Evolutionary conservation across 768 basidiomycete species (phyloP).

Genomic region (Gloeopeniophorella convolvens): DNA sequence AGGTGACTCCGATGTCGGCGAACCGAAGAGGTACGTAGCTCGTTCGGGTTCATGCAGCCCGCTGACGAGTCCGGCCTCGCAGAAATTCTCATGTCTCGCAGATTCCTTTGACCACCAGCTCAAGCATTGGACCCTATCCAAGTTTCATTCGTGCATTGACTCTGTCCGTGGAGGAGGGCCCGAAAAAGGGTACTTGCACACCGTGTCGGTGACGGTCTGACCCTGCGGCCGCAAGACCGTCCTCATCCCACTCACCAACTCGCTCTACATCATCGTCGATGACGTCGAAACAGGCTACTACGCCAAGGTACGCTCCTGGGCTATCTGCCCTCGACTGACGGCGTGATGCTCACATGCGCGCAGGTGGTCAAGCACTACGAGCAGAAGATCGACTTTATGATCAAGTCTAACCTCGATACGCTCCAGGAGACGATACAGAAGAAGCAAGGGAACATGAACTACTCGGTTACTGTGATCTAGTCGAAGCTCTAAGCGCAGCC

Average conservation of each 20-base stretch:
- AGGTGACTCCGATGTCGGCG: conserved; percentile 88
- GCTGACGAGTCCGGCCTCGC: conserved; percentile 7
- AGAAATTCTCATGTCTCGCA: conserved; percentile 92
- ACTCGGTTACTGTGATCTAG: conserved; percentile 68
- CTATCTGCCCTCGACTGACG: not conserved
- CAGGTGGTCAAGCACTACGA: conserved; percentile 81
- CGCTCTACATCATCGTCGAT: conserved; percentile 91
- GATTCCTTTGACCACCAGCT: conserved; percentile 87
- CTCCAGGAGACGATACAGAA: conserved; percentile 85
- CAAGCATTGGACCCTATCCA: conserved; percentile 87
- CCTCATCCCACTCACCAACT: conserved; percentile 89
- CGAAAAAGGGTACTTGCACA: conserved; percentile 43
- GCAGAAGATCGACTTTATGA: conserved; percentile 72
- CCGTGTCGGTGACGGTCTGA: not conserved
- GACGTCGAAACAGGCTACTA: conserved; percentile 97
- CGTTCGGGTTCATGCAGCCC: not conserved
- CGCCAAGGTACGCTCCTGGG: conserved; percentile 62
- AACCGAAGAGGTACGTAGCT: conserved; percentile 73
- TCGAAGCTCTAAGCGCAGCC: conserved; percentile 39
- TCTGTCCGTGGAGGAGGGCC: conserved; percentile 71
- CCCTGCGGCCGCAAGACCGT: conserved; percentile 53
- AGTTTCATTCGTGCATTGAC: conserved; percentile 83
- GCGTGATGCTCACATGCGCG: conserved; percentile 27
- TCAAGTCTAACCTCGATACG: conserved; percentile 76
- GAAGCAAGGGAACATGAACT: conserved; percentile 86